Evolutionary conservation across 2,329 filamentous ascomycete species (phyloP).

Genomic region (Bipolaris cookei): DNA sequence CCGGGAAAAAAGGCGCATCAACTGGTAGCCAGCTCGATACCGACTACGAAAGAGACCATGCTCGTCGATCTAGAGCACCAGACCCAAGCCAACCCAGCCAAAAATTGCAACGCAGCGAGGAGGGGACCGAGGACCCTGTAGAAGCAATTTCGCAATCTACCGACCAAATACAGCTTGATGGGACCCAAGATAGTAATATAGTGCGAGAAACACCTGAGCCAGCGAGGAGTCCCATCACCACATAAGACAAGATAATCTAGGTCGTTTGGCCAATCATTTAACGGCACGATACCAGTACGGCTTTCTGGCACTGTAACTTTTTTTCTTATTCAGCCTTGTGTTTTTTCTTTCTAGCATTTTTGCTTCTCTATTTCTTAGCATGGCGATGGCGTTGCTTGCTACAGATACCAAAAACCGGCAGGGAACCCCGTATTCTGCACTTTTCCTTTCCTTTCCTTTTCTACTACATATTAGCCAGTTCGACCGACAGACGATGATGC

Average conservation of each 20-base stretch:
- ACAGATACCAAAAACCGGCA: neutral
- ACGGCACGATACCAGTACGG: neutral
- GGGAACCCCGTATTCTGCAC: no score
- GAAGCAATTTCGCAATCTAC: conserved; percentile 15
- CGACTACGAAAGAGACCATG: conserved; percentile 3
- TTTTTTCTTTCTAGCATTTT: neutral
- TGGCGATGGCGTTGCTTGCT: conserved; percentile 8
- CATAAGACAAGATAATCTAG: conserved; percentile 52
- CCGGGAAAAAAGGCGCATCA: neutral
- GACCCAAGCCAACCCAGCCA: neutral
- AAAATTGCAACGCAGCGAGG: neutral
- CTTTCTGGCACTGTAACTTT: neutral
- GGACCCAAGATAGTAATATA: neutral
- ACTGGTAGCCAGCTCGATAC: neutral
- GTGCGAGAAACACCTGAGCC: conserved; percentile 18
- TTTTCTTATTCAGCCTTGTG: neutral
- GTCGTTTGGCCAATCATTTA: neutral
- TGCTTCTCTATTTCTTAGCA: conserved; percentile 1
- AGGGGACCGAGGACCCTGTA: conserved; percentile 5
- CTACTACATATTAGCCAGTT: neutral
- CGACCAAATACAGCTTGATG: conserved; percentile 14
- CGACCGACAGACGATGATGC: no score
- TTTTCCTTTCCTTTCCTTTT: neutral
- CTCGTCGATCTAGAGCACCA: neutral
- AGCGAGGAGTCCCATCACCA: conserved; percentile 53